Base-by-base conservation (phyloP, 352 stramenopile genomes). In the Phytophthora colocasiae region DNA sequence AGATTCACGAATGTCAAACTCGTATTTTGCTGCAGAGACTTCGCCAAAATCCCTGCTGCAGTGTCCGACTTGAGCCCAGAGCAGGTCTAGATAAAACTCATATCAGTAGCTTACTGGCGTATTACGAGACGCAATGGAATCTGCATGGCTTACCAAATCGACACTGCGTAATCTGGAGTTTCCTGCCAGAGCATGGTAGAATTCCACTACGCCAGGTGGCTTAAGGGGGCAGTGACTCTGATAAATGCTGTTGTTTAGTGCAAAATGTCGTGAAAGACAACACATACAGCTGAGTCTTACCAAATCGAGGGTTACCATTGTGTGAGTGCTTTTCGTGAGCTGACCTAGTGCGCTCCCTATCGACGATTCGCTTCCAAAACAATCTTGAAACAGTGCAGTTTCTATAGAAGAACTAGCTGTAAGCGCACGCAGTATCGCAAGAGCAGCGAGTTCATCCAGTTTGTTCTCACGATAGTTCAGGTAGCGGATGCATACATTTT, bases 211-310 rank as follows among this genome's bases (percentile, higher is more conserved):
- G 0, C 78, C 85, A 15, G 83, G 81, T 11, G 75, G 72, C 14
- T 93, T 81, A 14, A 93, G 53, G 0, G 46, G n/a, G 47, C 85
- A 90, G 40, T 91, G 78, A 55, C 83, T 92, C 85, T 92, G 43
- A 22, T 10, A 6, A 47, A 36, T 22, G 36, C 9, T 38, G 31
- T 34, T 24, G 10, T 47, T n/a, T 40, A 31, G 43, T 2, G 4
- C 39, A 54, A 8, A 17, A 31, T 4, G 32, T 6, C 11, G 63
- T 9, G 14, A 47, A 32, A 8, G 22, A n/a, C 24, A 32, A 8
- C 29, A 63, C 7, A 34, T 8, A 43, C 19, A 29, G 27, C 6
- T 14, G 38, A 43, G 34, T 58, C 66, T 24, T 70, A 92, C 85
- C 54, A 92, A 36, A 36, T 92, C 85, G 6, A 93, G 60, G 10